A percentile compares a stretch with the other conserved stretches of the same genome.
Evolutionary conservation across 2,329 filamentous ascomycete species (phyloP).

Genomic region (Microsporum canis): DNA sequence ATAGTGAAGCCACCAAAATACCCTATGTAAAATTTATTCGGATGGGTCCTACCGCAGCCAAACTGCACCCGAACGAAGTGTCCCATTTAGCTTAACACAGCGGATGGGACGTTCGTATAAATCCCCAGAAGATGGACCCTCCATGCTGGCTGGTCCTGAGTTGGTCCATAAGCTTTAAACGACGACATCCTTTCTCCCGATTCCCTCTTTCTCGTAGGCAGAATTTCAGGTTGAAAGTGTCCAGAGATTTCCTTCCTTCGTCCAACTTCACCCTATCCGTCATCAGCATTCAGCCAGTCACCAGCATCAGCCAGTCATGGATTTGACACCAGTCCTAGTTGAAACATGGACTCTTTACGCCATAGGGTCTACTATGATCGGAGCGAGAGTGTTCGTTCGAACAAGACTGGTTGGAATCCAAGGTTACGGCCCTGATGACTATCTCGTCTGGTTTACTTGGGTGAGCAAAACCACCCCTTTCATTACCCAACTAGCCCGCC

Average conservation of each 20-base stretch:
- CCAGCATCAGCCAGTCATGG: not conserved
- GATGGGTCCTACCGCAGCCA: not conserved
- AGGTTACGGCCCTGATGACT: slow-evolving; percentile 27
- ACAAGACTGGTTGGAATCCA: slow-evolving; percentile 25
- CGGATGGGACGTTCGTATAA: not conserved
- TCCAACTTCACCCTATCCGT: not conserved
- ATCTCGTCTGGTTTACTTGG: slow-evolving; percentile 23
- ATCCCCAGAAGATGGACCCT: not conserved
- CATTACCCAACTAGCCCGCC: not conserved
- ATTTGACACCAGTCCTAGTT: slow-evolving; percentile 10
- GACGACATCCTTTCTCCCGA: not conserved
- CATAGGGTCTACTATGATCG: slow-evolving; percentile 24
- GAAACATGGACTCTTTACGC: slow-evolving; percentile 32
- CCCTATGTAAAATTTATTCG: not conserved
- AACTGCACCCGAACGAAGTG: not conserved
- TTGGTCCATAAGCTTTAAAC: not conserved
- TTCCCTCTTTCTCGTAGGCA: not conserved
- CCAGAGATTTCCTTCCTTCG: not conserved
- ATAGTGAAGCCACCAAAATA: not conserved
- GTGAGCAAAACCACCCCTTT: slow-evolving; percentile 12
- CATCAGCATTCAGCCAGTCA: too few relatives aligned
- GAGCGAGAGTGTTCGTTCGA: slow-evolving; percentile 24
- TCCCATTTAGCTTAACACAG: not conserved
- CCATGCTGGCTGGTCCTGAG: not conserved
- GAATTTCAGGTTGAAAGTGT: not conserved